Evolutionary conservation across 176 grass and related monocot genomes (phyloP), one percentile per base, ranked within the genome.

Genomic region (Alloteropsis semialata): DNA sequence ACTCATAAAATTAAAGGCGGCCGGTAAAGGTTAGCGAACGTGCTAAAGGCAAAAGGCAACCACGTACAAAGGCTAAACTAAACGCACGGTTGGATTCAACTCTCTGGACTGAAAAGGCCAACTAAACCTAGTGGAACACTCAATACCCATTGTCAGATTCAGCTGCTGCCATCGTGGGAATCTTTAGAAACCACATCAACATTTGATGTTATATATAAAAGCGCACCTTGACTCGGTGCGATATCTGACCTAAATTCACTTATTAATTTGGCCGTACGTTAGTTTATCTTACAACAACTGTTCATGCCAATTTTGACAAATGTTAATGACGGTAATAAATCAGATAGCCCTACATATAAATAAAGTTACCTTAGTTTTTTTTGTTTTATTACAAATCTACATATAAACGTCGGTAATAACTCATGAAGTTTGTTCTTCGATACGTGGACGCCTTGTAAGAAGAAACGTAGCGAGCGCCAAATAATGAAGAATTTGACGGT

Each of bases 11-110:
- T 29, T 17, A 56, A 69, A 34, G 54, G 15, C 37, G 33, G 3
- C 43, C n/a, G n/a, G n/a, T 56, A 55, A 81, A 85, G 85, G 82
- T 18, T 45, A 27, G 45, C 3, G 43, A 76, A 76, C 62, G 78
- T 71, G 70, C 56, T 78, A 82, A 86, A 60, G 65, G 65, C 65
- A 73, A 82, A 90, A 86, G 79, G 65, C 19, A 46, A 41, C 21
- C 18, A 11, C 57, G 0, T 37, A 38, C 43, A 79, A 60, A 58
- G 69, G 69, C 45, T 43, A 75, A 80, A 86, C 16, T 64, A 67
- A 74, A 74, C 58, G 44, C 84, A 80, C 43, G 56, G 63, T 77
- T 82, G 78, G 63, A 81, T 76, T 53, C 71, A 89, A 37, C 56
- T 66, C 49, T 29, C 13, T 43, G 17, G 37, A 10, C 50, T 43